Evolutionary conservation across 371 early-diverging fungal genomes (phyloP), one percentile per base, ranked within the genome.

Genomic region (Mortierella sp.): DNA sequence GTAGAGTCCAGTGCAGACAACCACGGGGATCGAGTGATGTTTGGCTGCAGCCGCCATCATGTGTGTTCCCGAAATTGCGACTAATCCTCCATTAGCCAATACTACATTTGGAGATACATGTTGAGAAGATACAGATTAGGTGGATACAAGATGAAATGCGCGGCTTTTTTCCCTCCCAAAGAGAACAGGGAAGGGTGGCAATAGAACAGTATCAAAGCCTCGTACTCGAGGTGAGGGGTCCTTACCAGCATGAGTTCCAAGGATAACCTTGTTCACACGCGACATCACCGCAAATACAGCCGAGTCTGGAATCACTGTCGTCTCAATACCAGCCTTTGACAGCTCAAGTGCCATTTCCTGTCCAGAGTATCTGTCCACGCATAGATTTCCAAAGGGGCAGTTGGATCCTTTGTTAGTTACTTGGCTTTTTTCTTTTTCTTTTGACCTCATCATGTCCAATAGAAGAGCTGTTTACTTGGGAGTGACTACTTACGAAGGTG

Each of bases 231-330:
- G 9, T 9, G 5, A n/a, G 21, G 19, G 43, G 26, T 14, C 29
- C 68, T 64, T 87, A 91, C 92, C 92, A 43, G 96, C 95, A 71
- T 97, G 96, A 0, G 96, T 90, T 21, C 97, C 97, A 52, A 98
- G 80, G 28, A 98, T 96, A 29, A 98, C 97, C 83, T 97, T 98
- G 88, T 97, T 96, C 21, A 98, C 97, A 57, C 97, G 91, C 56
- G 98, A 93, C 98, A 98, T 98, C 63, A 97, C 91, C 4, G 98
- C 98, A 89, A 96, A 97, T 16, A 96, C 91, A 1, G 98, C 97
- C 7, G 96, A 90, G 72, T 98, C 98, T 5, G 96, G 89, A 51
- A 98, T 93, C 18, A 98, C 89, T 0, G 96, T 96, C 0, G 96
- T 94, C 62, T 96, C 97, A 65, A 98, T 96, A 4, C 96, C 96